Conservation (phyloP, 495 filamentous ascomycete species). For the Poronia punctata region DNA sequence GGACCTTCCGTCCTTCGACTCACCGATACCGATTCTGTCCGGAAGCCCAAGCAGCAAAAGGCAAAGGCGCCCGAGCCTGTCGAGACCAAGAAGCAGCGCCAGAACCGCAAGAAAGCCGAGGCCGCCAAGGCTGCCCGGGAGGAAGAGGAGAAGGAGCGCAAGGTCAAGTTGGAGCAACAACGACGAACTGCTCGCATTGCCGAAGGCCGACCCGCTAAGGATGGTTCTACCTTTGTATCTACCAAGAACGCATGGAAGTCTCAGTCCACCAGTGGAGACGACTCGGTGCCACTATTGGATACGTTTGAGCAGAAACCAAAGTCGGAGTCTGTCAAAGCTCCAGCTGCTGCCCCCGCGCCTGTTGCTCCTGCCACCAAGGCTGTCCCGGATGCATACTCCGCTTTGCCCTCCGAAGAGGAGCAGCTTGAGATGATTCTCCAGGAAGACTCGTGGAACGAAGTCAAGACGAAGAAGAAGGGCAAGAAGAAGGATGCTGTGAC, state of each 20-base stretch:
- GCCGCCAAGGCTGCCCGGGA: slow-evolving; percentile 62
- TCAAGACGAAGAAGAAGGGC: slow-evolving; percentile 57
- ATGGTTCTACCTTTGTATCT: slow-evolving; percentile 52
- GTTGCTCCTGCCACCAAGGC: slow-evolving; percentile 17
- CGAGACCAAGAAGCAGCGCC: slow-evolving; percentile 87
- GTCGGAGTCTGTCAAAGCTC: slow-evolving; percentile 14
- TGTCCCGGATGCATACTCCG: slow-evolving; percentile 43
- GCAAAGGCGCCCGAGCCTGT: slow-evolving; percentile 43
- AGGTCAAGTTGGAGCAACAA: slow-evolving; percentile 68
- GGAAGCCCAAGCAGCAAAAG: slow-evolving; percentile 59
- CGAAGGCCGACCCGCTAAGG: slow-evolving; percentile 72
- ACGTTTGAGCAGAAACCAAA: slow-evolving; percentile 55
- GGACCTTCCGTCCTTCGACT: slow-evolving; percentile 72
- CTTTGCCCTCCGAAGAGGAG: slow-evolving; percentile 76
- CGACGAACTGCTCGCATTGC: slow-evolving; percentile 69
- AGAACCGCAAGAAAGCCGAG: slow-evolving; percentile 77
- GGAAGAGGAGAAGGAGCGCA: slow-evolving; percentile 66
- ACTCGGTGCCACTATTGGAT: slow-evolving; percentile 58
- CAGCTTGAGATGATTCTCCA: slow-evolving; percentile 64
- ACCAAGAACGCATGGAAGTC: slow-evolving; percentile 47
- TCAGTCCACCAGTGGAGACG: slow-evolving; percentile 47
- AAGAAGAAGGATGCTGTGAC: slow-evolving; percentile 34
- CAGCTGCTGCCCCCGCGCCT: slow-evolving; percentile 12
- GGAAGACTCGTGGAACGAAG: slow-evolving; percentile 67
- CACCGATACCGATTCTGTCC: slow-evolving; percentile 53